Percentiles rank a stretch among this genome's conserved stretches.
Conservation (phyloP, 2,329 filamentous ascomycete genomes). For the Hymenoscyphus occultus region DNA sequence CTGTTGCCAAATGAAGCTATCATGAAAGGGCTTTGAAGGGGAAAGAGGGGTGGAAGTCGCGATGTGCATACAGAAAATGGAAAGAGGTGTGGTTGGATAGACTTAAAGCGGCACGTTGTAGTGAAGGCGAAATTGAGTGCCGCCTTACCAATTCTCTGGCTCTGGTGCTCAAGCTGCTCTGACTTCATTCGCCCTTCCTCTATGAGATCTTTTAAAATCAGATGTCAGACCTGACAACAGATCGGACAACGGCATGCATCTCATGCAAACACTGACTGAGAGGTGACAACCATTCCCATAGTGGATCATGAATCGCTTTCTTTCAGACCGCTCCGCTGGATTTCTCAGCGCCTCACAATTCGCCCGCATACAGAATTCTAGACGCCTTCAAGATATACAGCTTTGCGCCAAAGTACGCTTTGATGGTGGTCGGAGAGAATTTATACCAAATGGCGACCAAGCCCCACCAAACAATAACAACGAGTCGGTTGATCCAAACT, state of each 20-base stretch:
- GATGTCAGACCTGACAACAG: too few species aligned
- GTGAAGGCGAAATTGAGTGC: neutral
- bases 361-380: slow-evolving; percentile 61
- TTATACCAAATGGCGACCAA: slow-evolving; percentile 16
- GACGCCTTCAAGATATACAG: slow-evolving; percentile 67
- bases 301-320: slow-evolving; percentile 70
- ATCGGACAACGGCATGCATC: too few species aligned
- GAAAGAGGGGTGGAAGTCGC: neutral
- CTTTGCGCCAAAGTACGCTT: slow-evolving; percentile 67
- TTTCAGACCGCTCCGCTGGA: slow-evolving; percentile 74
- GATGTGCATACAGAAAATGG: neutral
- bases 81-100: neutral
- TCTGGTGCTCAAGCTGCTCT: neutral
- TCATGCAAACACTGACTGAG: too few species aligned
- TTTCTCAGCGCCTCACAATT: slow-evolving; percentile 61
- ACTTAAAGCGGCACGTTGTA: neutral
- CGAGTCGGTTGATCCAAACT: slow-evolving; percentile 14
- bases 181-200: too few species aligned
- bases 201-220: too few species aligned
- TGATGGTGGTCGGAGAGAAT: slow-evolving; percentile 53
- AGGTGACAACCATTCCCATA: slow-evolving; percentile 12
- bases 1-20: neutral
- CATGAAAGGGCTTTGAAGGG: neutral
- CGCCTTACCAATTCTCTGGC: neutral
- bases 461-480: slow-evolving; percentile 7